Base-by-base conservation (phyloP, 768 basidiomycete species). In the Mycena metata region DNA sequence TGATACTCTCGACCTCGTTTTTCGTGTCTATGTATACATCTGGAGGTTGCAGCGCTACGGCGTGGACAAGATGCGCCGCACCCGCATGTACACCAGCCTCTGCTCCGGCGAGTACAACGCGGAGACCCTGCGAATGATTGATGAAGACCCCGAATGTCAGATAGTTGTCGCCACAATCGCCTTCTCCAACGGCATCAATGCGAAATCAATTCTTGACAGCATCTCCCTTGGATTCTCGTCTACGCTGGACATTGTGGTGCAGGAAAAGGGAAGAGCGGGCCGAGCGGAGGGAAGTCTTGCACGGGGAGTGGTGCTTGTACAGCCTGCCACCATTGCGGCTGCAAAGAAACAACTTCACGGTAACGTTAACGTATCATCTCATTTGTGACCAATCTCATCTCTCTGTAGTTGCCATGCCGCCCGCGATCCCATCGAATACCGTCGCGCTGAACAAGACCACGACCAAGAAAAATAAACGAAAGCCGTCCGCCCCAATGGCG, bases 121-220 rank as follows among this genome's bases (percentile, higher is more conserved):
- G 16, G 51, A 60, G 23, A 67, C 66, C 1, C 23, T 67, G n/a
- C 33, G 41, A 1, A 36, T 67, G 8, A 51, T 67, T 19, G 59
- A 62, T n/a, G 43, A 54, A 13, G 66, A 67, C n/a, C 66, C 66
- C 9, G 0, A 55, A 13, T 55, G 47, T 41, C 60, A 56, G 12
- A 49, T 67, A 19, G 19, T 67, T 16, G 36, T 67, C 30, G 21
- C 49, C 10, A 67, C 66, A 1, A 47, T 67, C 19, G 66, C 66
- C 3, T 61, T 67, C n/a, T 23, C 59, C 2, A 60, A 54, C 35
- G 66, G 66, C 16, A 61, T 67, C 15, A 67, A 67, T n/a, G 50
- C 46, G 4, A 42, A 47, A 17, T 16, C 13, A 10, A 16, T 67
- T 41, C 47, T 61, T 0, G 60, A 60, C 33, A 62, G 58, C 17